These are phyloP conservation scores for Aurantiochytrium sp. DNA, from an alignment of 108 stramenopile species.

Conservation along the genomic window DNA sequence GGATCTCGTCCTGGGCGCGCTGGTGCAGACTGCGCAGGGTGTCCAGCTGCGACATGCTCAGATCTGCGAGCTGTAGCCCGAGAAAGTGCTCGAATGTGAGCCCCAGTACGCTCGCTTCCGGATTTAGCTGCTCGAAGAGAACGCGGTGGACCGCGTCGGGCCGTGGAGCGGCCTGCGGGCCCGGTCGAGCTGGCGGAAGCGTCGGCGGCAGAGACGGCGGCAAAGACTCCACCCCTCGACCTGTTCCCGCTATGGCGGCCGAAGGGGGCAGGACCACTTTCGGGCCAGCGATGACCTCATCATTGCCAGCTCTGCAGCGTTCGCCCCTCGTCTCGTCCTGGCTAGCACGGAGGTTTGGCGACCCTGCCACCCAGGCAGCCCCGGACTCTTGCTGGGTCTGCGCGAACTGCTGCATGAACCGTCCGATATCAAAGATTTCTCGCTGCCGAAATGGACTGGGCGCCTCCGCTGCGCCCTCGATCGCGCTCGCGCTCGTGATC, in stretches of 20 bases:
- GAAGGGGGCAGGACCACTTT: too few species aligned
- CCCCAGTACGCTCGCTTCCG: neutral
- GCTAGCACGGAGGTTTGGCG: too few species aligned
- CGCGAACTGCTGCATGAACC: constrained; percentile 2
- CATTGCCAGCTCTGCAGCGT: too few species aligned
- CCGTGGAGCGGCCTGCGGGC: neutral
- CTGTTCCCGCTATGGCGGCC: too few species aligned
- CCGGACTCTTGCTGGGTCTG: too few species aligned
- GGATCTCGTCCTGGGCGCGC: neutral
- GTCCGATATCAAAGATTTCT: neutral
- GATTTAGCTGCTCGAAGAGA: neutral
- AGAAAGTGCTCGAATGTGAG: neutral
- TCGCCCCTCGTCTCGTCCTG: too few species aligned
- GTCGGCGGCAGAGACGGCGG: too few species aligned
- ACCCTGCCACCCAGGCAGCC: too few species aligned
- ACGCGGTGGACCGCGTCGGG: neutral
- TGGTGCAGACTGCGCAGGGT: neutral
- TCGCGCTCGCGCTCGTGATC: neutral
- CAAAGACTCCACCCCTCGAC: too few species aligned
- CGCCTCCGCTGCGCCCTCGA: neutral
- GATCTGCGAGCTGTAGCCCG: neutral
- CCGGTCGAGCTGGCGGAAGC: too few species aligned
- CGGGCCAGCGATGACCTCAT: too few species aligned
- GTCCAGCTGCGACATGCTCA: constrained; percentile 20
- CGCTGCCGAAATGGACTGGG: neutral